phyloP scores from a whole-genome alignment of 257 asterid species.

The Scutellaria barbata region DNA sequence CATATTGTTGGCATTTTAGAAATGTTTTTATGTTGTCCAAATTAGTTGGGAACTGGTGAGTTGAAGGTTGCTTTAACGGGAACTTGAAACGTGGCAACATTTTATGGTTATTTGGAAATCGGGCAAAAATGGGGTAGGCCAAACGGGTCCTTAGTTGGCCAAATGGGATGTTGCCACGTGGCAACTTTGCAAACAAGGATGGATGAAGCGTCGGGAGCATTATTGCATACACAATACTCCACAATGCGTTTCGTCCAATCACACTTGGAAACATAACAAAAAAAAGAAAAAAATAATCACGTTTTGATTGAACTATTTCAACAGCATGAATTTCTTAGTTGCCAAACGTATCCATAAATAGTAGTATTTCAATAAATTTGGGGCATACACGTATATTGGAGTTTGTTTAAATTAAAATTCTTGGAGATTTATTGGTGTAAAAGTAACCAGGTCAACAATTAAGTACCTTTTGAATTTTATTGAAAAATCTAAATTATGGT shows the following conservation, averaged over 20 bases:
- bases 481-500: too few species aligned
- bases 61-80: conserved; percentile 59
- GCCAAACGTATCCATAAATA: conserved; percentile 19
- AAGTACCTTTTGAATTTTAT: not conserved
- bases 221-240: conserved; percentile 26
- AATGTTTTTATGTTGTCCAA: conserved; percentile 41
- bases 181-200: conserved; percentile 12
- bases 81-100: conserved; percentile 62
- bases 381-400: not conserved
- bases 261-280: conserved; percentile 7
- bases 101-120: conserved; percentile 31
- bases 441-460: not conserved
- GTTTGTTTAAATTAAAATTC: not conserved
- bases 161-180: conserved; percentile 41
- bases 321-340: not conserved
- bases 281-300: not conserved
- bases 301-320: conserved; percentile 8
- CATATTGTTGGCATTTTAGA: conserved; percentile 17
- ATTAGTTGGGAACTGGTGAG: conserved; percentile 69
- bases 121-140: conserved; percentile 42
- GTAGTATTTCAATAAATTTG: not conserved
- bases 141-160: conserved; percentile 43
- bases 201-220: conserved; percentile 30
- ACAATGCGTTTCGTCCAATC: conserved; percentile 6
- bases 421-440: not conserved